Evolutionary conservation across 2,329 filamentous ascomycete genomes (phyloP), one percentile per base, ranked within the genome.

Genomic region (Aspergillus sp.): DNA sequence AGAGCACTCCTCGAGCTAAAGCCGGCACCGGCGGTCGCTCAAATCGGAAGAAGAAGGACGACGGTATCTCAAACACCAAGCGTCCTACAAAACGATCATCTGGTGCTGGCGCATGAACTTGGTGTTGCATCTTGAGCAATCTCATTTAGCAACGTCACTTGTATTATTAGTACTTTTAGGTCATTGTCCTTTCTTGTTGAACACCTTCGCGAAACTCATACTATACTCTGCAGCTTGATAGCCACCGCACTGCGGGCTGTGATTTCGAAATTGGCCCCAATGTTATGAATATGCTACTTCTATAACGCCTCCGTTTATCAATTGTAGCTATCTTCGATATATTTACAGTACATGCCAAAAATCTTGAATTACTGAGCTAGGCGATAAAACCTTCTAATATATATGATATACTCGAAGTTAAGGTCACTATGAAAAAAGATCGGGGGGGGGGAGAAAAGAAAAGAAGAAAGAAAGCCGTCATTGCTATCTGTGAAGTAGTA

Each of bases 1-100:
- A 81, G 61, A 71, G 73, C 21, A 74, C 75, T 17, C 80, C 79
- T 64, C 68, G 78, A 49, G 76, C 77, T 7, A 81, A 81, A 62
- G 77, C 77, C 4, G 77, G 77, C 15, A 75, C 77, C 15, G 75
- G 70, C 58, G 74, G 71, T 49, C 70, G 74, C 54, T 63, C 74
- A 50, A 69, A 59, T 31, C 62, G 72, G 58, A 74, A 75, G 60
- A 75, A 75, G 67, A 73, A 77, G 68, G 72, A 80, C 57, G 69
- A 79, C 64, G 64, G 70, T 60, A 64, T 62, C 37, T 65, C 73
- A 4, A 66, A 52, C 53, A 56, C 65, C 35, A 75, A 69, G 52
- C 69, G 74, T 27, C 60, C 59, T 39, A 60, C 65, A 17, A 76
- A 75, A 61, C 69, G 71, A 54, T 52, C 70, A 17, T 68, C 68